These are phyloP conservation scores for Strobilomyces confusus DNA, from an alignment of 768 basidiomycete species.

Conservation along the genomic window DNA sequence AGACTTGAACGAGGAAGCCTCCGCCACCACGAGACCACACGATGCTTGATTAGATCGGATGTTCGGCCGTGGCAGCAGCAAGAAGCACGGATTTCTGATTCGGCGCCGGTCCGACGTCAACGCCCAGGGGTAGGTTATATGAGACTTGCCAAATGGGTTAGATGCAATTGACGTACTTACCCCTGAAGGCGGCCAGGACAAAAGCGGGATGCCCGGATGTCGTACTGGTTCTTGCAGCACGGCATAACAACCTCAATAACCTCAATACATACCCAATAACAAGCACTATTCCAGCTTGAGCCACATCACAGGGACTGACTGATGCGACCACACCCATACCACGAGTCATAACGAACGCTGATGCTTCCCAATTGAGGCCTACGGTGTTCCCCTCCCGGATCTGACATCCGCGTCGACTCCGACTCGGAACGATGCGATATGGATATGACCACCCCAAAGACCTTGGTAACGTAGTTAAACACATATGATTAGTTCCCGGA, in stretches of 20 bases:
- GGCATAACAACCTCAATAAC: slow-evolving; percentile 5
- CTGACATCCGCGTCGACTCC: slow-evolving; percentile 7
- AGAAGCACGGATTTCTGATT: not conserved
- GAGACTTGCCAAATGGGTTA: not conserved
- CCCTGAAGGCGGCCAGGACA: not conserved
- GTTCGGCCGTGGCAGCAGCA: slow-evolving; percentile 1
- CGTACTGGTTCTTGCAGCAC: not conserved
- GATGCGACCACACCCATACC: not conserved
- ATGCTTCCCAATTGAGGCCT: not conserved
- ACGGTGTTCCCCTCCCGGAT: not conserved
- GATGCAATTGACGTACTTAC: not conserved
- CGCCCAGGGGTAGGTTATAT: not conserved
- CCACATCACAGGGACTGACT: not conserved
- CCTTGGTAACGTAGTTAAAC: slow-evolving; percentile 5
- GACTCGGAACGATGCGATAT: slow-evolving; percentile 5
- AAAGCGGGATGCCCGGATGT: not conserved
- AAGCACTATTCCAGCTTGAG: not conserved
- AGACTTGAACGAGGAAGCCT: not conserved
- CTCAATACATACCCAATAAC: slow-evolving; percentile 1
- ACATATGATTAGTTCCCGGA: slow-evolving; percentile 7
- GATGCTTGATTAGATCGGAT: slow-evolving; percentile 1
- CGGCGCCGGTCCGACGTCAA: not conserved
- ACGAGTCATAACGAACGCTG: not conserved
- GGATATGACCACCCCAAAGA: not conserved
- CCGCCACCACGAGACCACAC: not conserved